Base-by-base conservation (phyloP, 768 basidiomycete species). In the Omphalotus guepiniiformis region DNA sequence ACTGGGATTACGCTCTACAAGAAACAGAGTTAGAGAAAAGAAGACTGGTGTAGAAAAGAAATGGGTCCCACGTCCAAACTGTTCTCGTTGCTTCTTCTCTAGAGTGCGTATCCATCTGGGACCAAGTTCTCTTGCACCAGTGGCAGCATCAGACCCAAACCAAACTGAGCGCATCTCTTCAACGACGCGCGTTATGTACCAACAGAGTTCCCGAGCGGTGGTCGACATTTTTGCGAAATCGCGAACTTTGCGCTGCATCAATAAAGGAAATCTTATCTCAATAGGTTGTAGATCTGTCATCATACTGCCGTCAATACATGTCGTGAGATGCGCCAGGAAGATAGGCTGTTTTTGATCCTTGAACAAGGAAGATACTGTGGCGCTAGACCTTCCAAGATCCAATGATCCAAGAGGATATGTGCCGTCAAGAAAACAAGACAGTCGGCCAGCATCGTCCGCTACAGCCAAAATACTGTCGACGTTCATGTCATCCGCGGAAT, bases 381-480 rank as follows among this genome's bases (percentile, higher is more conserved):
- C 25, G 4, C 35, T n/a, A 54, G 22, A 57, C 30, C 45, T 62
- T 53, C 35, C 74, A 21, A 78, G 52, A 22, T 57, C 58, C 26
- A 85, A 62, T 18, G 67, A 61, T 21, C 89, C 89, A 29, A 92
- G 68, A 26, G 79, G 77, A 63, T 84, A 92, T 52, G 75, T 79
- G 13, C 89, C 90, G 57, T 92, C 88, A 39, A 91, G 69, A 65
- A 82, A 91, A 52, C 66, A 76, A 60, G 82, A 76, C 30, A 89
- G 59, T 47, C 62, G 62, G 4, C 89, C 87, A 16, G 62, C 51
- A 43, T 73, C 68, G 56, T 88, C 86, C 13, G 82, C 61, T 35
- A 81, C 73, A 25, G 75, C 69, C 16, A 92, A 67, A 45, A 92
- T 66, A 55, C 85, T 88, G 56, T 83, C 79, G 25, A 74, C 58